Evolutionary conservation across 1,139 yeast species (phyloP).

Genomic region (Debaryomyces nepalensis): DNA sequence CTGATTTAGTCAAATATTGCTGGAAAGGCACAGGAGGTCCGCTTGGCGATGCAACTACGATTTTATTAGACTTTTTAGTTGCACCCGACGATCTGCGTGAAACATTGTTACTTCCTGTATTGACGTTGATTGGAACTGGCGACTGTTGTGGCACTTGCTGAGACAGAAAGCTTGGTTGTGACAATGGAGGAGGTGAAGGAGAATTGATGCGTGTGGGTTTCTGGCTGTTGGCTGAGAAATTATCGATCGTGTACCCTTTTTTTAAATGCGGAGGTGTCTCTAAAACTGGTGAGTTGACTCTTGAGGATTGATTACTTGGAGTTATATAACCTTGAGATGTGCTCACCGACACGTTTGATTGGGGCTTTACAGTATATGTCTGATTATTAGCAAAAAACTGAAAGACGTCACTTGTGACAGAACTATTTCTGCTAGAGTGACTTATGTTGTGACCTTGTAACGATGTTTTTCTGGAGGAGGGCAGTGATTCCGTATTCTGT

Average conservation of each 20-base stretch:
- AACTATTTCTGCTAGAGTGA: conserved; percentile 21
- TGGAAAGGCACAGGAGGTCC: conserved; percentile 79
- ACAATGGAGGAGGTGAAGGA: conserved; percentile 21
- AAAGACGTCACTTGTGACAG: conserved; percentile 14
- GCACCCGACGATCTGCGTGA: conserved; percentile 26
- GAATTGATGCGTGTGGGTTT: conserved; percentile 10
- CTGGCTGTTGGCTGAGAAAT: neutral
- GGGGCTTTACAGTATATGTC: neutral
- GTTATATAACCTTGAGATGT: conserved; percentile 14
- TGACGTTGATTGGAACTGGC: conserved; percentile 30
- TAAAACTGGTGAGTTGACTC: conserved; percentile 19
- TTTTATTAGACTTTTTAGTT: conserved; percentile 36
- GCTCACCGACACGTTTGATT: neutral
- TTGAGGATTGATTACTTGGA: conserved; percentile 15
- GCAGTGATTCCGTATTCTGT: conserved; percentile 12
- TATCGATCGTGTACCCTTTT: conserved; percentile 5
- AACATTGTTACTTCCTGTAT: conserved; percentile 14
- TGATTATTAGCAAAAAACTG: conserved; percentile 9
- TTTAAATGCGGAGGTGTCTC: conserved; percentile 14
- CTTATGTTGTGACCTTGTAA: conserved; percentile 6
- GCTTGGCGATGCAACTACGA: conserved; percentile 55
- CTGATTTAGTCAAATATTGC: conserved; percentile 69
- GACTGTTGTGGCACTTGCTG: conserved; percentile 5
- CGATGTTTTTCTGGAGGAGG: conserved; percentile 13
- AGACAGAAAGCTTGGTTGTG: conserved; percentile 10